Evolutionary conservation across 306 rosid species (phyloP).

Genomic region (Prunus davidiana): DNA sequence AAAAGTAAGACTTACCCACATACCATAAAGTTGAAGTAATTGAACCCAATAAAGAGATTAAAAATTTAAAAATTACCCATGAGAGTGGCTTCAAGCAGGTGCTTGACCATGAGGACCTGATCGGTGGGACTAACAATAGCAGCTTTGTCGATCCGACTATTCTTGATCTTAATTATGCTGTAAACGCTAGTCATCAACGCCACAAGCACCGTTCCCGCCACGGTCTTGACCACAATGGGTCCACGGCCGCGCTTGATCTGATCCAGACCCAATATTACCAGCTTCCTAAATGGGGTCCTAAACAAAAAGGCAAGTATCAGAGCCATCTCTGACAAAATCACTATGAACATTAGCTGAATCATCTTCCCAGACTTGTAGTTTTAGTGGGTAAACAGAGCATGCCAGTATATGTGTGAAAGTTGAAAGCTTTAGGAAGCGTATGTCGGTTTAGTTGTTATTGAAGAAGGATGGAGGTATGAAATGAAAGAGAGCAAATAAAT

Average conservation of each 20-base stretch:
- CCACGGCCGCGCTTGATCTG: conserved; percentile 82
- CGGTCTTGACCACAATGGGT: conserved; percentile 74
- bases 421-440: not conserved
- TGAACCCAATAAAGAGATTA: not conserved
- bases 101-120: conserved; percentile 90
- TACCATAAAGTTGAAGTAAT: not conserved
- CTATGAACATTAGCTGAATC: conserved; percentile 62
- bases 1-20: not conserved
- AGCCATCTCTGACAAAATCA: conserved; percentile 59
- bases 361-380: conserved; percentile 20
- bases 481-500: not conserved
- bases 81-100: conserved; percentile 82
- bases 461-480: not conserved
- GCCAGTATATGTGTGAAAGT: not conserved
- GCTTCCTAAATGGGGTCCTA: conserved; percentile 84
- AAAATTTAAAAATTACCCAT: conserved; percentile 51
- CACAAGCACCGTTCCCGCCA: conserved; percentile 52
- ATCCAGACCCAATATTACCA: conserved; percentile 66
- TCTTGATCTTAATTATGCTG: conserved; percentile 56
- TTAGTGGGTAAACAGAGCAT: not conserved
- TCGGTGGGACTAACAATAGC: conserved; percentile 69
- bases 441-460: not conserved
- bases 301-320: conserved; percentile 52
- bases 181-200: conserved; percentile 51
- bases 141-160: conserved; percentile 53